phyloP scores from a whole-genome alignment of 305 asterid species.

The Salvia sclarea region DNA sequence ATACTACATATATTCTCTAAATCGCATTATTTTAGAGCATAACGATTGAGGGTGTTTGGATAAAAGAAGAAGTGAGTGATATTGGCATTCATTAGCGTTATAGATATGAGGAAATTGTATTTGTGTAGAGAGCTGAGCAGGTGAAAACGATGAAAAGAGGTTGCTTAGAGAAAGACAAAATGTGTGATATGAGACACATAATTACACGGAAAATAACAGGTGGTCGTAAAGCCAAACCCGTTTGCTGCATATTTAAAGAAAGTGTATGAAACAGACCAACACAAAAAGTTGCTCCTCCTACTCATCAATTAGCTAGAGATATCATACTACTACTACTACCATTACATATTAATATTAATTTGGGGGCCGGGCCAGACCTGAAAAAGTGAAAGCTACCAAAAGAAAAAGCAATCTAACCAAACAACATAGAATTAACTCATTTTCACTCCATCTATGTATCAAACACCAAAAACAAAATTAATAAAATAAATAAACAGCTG shows the following conservation, averaged over 20 bases:
- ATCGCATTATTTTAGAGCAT: no score
- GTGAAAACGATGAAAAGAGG: no score
- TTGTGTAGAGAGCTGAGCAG: no score
- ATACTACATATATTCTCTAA: no score
- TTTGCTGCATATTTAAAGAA: slow-evolving; percentile 25
- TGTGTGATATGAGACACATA: neutral
- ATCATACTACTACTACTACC: no score
- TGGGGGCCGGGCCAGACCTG: slow-evolving; percentile 28
- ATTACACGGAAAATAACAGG: slow-evolving; percentile 26
- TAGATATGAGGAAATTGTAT: no score
- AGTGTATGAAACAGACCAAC: slow-evolving; percentile 46
- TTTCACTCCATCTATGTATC: slow-evolving; percentile 66
- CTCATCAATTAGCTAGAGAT: neutral
- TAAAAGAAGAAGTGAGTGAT: no score
- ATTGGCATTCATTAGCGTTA: no score
- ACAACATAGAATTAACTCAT: slow-evolving; percentile 70
- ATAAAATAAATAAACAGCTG: slow-evolving; percentile 36
- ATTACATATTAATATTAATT: neutral
- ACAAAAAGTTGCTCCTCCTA: slow-evolving; percentile 30
- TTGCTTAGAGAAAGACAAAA: neutral
- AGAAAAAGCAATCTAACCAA: slow-evolving; percentile 24
- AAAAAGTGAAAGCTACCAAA: slow-evolving; percentile 38
- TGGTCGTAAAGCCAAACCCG: slow-evolving; percentile 29
- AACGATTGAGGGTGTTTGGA: neutral
- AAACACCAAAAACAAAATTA: slow-evolving; percentile 25